Percentiles rank a stretch among this genome's conserved stretches.
These are phyloP conservation scores for Erysiphe pulchra DNA, from an alignment of 2,329 filamentous ascomycete species.

Conservation along the genomic window DNA sequence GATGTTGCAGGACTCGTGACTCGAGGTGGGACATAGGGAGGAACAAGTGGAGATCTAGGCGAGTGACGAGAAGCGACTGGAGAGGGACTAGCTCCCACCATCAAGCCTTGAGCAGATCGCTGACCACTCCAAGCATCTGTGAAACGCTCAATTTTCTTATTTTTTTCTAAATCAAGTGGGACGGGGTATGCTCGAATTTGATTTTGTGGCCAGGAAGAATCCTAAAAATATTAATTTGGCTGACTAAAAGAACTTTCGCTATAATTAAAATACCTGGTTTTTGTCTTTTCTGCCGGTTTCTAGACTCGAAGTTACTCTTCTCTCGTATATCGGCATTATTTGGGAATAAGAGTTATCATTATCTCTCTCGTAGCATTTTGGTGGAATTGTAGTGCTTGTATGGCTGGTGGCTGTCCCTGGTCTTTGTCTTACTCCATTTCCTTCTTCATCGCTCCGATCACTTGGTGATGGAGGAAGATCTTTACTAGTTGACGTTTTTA, in stretches of 20 bases:
- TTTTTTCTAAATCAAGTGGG: conserved; percentile 10
- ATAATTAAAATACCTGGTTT: conserved; percentile 5
- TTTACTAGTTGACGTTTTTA: conserved; percentile 9
- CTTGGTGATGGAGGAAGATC: conserved; percentile 6
- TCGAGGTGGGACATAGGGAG: background rate
- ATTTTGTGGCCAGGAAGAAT: background rate
- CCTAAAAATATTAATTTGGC: background rate
- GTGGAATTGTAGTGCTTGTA: conserved; percentile 13
- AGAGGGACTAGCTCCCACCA: conserved; percentile 9
- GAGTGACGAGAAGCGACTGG: conserved; percentile 2
- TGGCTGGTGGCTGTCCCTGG: conserved; percentile 13
- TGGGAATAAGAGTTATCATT: conserved; percentile 2
- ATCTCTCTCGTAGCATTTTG: conserved; percentile 11
- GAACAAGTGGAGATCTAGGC: conserved; percentile 1
- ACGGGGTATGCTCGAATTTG: conserved; percentile 1
- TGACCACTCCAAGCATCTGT: conserved; percentile 12
- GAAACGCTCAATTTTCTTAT: conserved; percentile 8
- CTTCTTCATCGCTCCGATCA: conserved; percentile 4
- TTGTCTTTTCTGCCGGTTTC: conserved; percentile 8
- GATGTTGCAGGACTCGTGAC: background rate
- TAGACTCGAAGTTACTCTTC: conserved; percentile 4
- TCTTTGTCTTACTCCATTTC: conserved; percentile 7
- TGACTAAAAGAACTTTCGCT: background rate
- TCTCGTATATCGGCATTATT: too few relatives aligned
- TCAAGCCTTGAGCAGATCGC: conserved; percentile 11